A percentile compares a stretch with the other conserved stretches of the same genome.
Evolutionary conservation across 768 basidiomycete species (phyloP).

Genomic region (Psilocybe cyanescens): DNA sequence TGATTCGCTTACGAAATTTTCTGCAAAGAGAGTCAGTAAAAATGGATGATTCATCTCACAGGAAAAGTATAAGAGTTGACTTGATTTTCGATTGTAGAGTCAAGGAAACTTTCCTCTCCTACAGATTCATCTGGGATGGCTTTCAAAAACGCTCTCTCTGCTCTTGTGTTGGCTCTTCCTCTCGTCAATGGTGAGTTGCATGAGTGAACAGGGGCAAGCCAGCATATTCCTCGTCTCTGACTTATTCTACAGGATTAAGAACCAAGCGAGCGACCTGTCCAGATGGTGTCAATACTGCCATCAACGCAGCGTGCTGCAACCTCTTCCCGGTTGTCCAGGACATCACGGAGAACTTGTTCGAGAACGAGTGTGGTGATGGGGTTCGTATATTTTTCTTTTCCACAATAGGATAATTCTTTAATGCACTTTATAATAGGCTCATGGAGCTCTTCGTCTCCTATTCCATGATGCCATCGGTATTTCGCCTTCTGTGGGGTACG

Average conservation of each 20-base stretch:
- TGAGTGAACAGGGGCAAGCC: too few relatives aligned
- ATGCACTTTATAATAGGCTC: slow-evolving; percentile 18
- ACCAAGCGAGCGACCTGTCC: slow-evolving; percentile 6
- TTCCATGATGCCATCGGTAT: slow-evolving; percentile 51
- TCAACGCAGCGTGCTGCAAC: slow-evolving; percentile 8
- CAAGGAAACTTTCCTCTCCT: not conserved
- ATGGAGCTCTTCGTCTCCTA: slow-evolving; percentile 35
- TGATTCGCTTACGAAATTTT: not conserved
- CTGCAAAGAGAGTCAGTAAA: not conserved
- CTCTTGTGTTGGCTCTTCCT: slow-evolving; percentile 11
- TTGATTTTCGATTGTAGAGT: not conserved
- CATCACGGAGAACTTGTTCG: slow-evolving; percentile 7
- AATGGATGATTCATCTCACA: slow-evolving; percentile 4
- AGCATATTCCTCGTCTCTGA: too few relatives aligned
- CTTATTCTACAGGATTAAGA: not conserved
- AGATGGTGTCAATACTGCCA: slow-evolving; percentile 5
- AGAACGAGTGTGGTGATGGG: slow-evolving; percentile 12
- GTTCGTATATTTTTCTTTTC: not conserved
- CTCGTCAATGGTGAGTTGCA: not conserved
- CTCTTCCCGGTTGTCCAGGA: slow-evolving; percentile 14
- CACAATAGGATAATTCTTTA: not conserved
- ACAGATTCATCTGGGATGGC: not conserved
- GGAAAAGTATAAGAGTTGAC: slow-evolving; percentile 12
- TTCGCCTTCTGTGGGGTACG: slow-evolving; percentile 36
- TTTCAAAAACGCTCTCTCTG: slow-evolving; percentile 7